A percentile compares a stretch with the other conserved stretches of the same genome.
Evolutionary conservation across 2,329 filamentous ascomycete genomes (phyloP).

Genomic region (Aurifilum marmelostoma): DNA sequence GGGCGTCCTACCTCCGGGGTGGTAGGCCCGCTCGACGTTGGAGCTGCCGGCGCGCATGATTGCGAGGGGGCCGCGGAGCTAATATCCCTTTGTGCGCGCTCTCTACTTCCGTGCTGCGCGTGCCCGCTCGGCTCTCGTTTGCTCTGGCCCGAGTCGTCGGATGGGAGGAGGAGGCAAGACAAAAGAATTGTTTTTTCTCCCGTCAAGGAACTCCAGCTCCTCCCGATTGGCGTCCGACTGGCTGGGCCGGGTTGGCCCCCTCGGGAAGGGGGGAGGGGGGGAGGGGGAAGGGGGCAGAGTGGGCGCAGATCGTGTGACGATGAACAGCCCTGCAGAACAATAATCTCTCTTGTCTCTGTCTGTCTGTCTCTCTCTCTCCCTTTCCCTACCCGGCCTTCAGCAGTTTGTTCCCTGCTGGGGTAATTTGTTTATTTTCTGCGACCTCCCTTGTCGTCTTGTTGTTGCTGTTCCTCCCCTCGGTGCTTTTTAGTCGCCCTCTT

Average conservation of each 20-base stretch:
- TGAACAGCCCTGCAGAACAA: conserved; percentile 9
- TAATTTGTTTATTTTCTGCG: background rate
- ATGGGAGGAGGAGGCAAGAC: conserved; percentile 6
- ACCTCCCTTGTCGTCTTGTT: background rate
- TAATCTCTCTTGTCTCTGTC: too few species aligned
- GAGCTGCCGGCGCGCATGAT: conserved; percentile 42
- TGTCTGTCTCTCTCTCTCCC: background rate
- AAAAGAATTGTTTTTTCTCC: conserved; percentile 3
- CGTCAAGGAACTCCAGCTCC: conserved; percentile 25
- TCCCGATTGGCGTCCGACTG: conserved; percentile 14
- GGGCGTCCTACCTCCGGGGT: conserved; percentile 48
- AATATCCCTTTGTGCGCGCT: too few species aligned
- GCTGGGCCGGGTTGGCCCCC: conserved; percentile 12
- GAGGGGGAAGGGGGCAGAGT: background rate
- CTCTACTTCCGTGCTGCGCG: background rate
- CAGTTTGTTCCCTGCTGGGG: background rate
- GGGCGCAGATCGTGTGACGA: conserved; percentile 11
- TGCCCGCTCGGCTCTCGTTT: background rate
- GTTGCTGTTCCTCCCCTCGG: background rate
- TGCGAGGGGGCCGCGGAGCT: conserved; percentile 4
- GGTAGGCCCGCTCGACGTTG: conserved; percentile 44
- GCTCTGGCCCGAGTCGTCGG: background rate
- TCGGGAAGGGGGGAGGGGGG: background rate
- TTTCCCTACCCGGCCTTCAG: background rate
- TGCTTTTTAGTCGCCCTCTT: background rate